Base-by-base conservation (phyloP, 2,329 filamentous ascomycete species). In the Aspergillus caelatus region DNA sequence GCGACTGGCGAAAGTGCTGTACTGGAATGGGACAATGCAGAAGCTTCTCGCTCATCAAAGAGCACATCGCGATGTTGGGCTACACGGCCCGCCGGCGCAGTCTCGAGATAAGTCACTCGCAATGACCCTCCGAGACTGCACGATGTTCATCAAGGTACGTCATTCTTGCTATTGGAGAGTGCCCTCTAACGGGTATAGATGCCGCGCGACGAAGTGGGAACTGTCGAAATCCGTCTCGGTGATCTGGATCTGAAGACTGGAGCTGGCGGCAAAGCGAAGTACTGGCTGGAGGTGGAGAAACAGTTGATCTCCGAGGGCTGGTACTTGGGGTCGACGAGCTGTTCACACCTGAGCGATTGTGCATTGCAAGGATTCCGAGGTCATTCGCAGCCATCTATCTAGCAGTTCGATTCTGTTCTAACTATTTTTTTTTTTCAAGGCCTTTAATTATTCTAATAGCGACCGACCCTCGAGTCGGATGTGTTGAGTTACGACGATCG, bases 91-190 rank as follows among this genome's bases (percentile, higher is more conserved):
- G 10, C 69, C 73, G 21, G 66, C 73, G n/a, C 67, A 75, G 54
- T 75, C 76, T 39, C 73, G 71, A 12, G 80, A 84, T 32, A 88
- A 91, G 64, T 84, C 86, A 14, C 81, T 91, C 8, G 90, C 91
- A 61, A 94, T 94, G 91, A 94, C 92, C 4, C 76, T 95, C 67
- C 83, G 92, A 57, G 92, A 95, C 79, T 93, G 91, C 75, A 92
- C 90, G 4, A 85, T 91, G 70, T 93, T 90, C 72, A 80, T 92
- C 46, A 86, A 87, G 70, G 84, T 93, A 72, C 57, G 73, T 6
- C 28, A 12, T 66, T 57, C 23, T 53, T 36, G 60, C 52, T 9
- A 45, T 14, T 19, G 16, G 16, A 4, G n/a, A 21, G n/a, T 45
- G 26, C 21, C 2, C 1, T 53, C 45, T 63, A 36, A 63, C 46